Percentiles rank a stretch among this genome's conserved stretches.
Conservation (phyloP, 768 basidiomycete genomes). For the Termitomyces sp. region DNA sequence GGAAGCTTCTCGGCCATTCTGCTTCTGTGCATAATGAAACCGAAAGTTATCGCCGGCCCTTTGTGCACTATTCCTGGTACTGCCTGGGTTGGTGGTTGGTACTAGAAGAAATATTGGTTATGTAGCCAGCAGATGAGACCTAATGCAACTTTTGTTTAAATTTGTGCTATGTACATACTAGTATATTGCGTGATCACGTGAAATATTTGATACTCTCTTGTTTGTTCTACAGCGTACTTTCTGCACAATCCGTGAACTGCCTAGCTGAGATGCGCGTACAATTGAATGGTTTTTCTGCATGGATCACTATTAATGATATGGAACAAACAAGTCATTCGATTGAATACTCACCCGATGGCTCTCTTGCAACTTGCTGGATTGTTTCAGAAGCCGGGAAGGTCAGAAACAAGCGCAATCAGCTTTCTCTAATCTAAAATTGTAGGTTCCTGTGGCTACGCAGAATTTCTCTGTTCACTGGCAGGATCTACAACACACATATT, state of each 20-base stretch:
- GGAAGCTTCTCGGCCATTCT: neutral
- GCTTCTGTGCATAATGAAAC: neutral
- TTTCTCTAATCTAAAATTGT: neutral
- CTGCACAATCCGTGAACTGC: neutral
- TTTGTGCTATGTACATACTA: no score
- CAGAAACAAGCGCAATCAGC: neutral
- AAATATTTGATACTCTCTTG: no score
- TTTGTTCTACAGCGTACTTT: no score
- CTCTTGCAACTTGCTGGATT: constrained; percentile 22
- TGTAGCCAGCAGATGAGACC: no score
- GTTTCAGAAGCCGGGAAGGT: constrained; percentile 25
- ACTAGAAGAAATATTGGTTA: no score
- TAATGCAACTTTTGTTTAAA: no score
- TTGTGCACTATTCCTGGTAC: no score
- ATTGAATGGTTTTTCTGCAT: constrained; percentile 11
- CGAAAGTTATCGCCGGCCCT: no score
- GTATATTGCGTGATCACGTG: no score
- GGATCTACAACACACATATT: neutral
- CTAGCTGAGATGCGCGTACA: neutral
- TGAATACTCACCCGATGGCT: constrained; percentile 14
- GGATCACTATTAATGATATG: constrained; percentile 16
- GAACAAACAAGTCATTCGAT: constrained; percentile 15
- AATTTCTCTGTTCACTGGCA: constrained; percentile 18
- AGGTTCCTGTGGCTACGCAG: neutral
- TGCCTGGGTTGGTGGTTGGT: no score